Conservation (phyloP, 2,329 filamentous ascomycete species). For the Colletotrichum magnum region DNA sequence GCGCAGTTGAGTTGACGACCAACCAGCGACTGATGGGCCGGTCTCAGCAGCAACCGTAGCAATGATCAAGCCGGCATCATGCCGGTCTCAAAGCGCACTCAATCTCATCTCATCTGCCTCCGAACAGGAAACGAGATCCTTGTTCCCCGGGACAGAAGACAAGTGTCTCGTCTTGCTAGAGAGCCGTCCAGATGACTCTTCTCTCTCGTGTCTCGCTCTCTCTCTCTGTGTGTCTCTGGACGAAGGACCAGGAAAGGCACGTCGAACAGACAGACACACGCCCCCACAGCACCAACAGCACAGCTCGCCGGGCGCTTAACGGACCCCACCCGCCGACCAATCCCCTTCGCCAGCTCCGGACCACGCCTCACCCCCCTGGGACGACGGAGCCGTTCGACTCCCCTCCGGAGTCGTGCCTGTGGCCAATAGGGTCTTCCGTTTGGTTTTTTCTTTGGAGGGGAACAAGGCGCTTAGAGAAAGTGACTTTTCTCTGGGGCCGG, state of each 20-base stretch:
- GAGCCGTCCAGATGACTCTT: too few species aligned
- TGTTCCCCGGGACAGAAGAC: too few species aligned
- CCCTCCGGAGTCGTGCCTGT: background rate
- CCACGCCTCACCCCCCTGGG: background rate
- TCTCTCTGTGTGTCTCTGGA: too few species aligned
- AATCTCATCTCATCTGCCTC: constrained; percentile 9
- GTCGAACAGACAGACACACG: constrained; percentile 1
- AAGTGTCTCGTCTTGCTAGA: too few species aligned
- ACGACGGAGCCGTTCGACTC: background rate
- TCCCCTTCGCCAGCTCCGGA: background rate
- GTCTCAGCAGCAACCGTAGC: background rate
- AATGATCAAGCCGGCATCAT: constrained; percentile 15
- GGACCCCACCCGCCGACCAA: constrained; percentile 22
- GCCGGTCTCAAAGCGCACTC: background rate
- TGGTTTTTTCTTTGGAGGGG: background rate
- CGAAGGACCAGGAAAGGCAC: background rate
- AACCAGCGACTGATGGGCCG: constrained; percentile 1
- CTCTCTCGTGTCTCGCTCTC: too few species aligned
- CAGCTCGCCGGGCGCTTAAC: constrained; percentile 37
- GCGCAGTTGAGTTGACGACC: constrained; percentile 1
- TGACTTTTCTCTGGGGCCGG: constrained; percentile 24
- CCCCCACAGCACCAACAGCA: constrained; percentile 25
- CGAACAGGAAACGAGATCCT: background rate
- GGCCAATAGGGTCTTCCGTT: too few species aligned
- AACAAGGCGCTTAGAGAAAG: constrained; percentile 39